Conservation (phyloP, 2,329 filamentous ascomycete genomes). For the Beauveria caledonica region DNA sequence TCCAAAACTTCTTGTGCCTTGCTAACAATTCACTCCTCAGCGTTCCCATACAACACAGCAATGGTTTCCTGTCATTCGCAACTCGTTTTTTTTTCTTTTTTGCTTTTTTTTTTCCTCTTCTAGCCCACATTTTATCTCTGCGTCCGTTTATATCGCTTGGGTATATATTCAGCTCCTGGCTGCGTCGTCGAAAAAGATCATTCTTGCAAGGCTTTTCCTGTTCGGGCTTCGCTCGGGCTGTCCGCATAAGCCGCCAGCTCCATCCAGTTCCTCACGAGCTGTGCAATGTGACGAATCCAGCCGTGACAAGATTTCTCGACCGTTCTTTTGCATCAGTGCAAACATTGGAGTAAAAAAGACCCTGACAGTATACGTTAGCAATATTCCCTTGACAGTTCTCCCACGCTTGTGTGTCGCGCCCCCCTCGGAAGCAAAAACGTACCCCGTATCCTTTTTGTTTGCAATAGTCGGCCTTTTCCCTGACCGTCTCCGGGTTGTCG, state of each 20-base stretch:
- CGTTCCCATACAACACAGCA: too few relatives aligned
- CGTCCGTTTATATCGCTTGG: not conserved
- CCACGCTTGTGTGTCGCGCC: too few relatives aligned
- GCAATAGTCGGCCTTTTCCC: slow-evolving; percentile 66
- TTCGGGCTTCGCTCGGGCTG: too few relatives aligned
- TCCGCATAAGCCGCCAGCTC: too few relatives aligned
- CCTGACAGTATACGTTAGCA: slow-evolving; percentile 31
- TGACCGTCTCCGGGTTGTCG: slow-evolving; percentile 69
- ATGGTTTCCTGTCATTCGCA: not conserved
- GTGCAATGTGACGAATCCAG: slow-evolving; percentile 52
- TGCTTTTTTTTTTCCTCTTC: not conserved
- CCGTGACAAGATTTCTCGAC: slow-evolving; percentile 48
- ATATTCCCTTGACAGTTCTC: not conserved
- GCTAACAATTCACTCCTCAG: too few relatives aligned
- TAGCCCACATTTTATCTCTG: not conserved
- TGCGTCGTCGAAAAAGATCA: slow-evolving; percentile 8
- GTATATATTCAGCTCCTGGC: not conserved
- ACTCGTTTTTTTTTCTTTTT: not conserved
- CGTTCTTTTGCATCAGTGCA: slow-evolving; percentile 57
- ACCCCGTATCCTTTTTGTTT: slow-evolving; percentile 61
- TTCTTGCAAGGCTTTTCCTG: too few relatives aligned
- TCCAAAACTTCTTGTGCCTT: too few relatives aligned
- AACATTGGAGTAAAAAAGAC: slow-evolving; percentile 77
- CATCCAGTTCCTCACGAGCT: slow-evolving; percentile 26
- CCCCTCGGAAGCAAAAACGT: slow-evolving; percentile 21